Evolutionary conservation across 768 basidiomycete species (phyloP), one percentile per base, ranked within the genome.

Genomic region (Russula sp.): DNA sequence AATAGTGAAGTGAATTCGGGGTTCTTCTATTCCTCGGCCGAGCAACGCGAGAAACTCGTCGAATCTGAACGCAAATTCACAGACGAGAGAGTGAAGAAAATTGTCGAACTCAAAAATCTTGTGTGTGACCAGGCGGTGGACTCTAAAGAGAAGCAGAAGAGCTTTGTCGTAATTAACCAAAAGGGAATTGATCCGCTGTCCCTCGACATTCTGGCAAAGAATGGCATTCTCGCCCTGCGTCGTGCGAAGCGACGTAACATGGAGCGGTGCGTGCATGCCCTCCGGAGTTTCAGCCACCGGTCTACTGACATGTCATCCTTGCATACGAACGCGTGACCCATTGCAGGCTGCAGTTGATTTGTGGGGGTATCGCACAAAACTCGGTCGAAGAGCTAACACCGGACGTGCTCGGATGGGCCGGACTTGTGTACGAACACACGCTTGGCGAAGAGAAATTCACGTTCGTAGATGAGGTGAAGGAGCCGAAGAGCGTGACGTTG

Each of bases 391-490:
- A 99, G 71, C 81, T 99, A 53, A 85, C 84, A 2, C 93, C 96
- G 14, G 87, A 88, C 56, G 81, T 93, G 38, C 85, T 99, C 53
- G 97, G 97, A 36, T 97, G 92, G 89, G 97, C 97, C 45, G 97
- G 97, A 9, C 85, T 98, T 64, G 93, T 99, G 35, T 99, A 99
- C 77, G 97, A 99, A 75, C 94, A 98, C 75, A 98, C 95, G 20
- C 83, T 99, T 36, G 97, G 97, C 66, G 97, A 99, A 76, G 97
- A 99, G 72, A 99, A 98, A 72, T 99, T 82, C 75, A 99, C 97
- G 0, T 98, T 98, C 71, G 79, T 99, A 58, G 97, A 98, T 75
- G 91, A 99, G 66, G 96, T 98, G 73, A 92, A 88, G 75, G 84
- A 88, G 63, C 96, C 97, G 34, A 95, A 91, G 80, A 88, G 86